These are phyloP conservation scores for Teratosphaeria gauchensis DNA, from an alignment of 2,329 filamentous ascomycete genomes.

Conservation along the genomic window DNA sequence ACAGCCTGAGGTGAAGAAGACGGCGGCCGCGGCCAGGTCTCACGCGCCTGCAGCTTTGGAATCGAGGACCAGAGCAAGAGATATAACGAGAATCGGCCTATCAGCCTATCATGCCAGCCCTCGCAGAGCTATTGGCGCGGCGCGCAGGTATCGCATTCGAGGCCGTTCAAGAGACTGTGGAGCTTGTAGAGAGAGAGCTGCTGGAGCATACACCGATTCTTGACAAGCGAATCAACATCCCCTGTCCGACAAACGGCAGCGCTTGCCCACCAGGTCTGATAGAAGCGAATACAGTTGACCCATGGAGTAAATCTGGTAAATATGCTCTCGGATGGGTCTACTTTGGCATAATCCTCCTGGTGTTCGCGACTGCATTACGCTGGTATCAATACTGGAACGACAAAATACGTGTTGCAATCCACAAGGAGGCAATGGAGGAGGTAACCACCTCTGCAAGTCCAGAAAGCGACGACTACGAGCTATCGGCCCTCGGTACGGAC, in stretches of 20 bases:
- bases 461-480: slow-evolving; percentile 48
- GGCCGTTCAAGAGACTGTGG: slow-evolving; percentile 3
- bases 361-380: slow-evolving; percentile 57
- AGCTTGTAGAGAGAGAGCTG: slow-evolving; percentile 5
- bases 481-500: slow-evolving; percentile 50
- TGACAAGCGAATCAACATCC: slow-evolving; percentile 44
- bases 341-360: slow-evolving; percentile 65
- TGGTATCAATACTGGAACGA: slow-evolving; percentile 88
- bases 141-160: slow-evolving; percentile 19
- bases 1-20: background rate
- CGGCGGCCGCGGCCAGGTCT: background rate
- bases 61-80: background rate
- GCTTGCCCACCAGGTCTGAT: slow-evolving; percentile 42
- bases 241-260: slow-evolving; percentile 44
- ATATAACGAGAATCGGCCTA: background rate
- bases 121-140: slow-evolving; percentile 19
- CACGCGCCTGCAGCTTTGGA: background rate
- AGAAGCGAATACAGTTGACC: slow-evolving; percentile 54
- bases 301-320: slow-evolving; percentile 72
- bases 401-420: slow-evolving; percentile 79
- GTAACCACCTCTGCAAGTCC: slow-evolving; percentile 49
- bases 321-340: slow-evolving; percentile 85
- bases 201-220: slow-evolving; percentile 7
- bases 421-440: slow-evolving; percentile 70
- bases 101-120: slow-evolving; percentile 16